Evolutionary conservation across 768 basidiomycete genomes (phyloP).

Genomic region (Lactarius psammicola): DNA sequence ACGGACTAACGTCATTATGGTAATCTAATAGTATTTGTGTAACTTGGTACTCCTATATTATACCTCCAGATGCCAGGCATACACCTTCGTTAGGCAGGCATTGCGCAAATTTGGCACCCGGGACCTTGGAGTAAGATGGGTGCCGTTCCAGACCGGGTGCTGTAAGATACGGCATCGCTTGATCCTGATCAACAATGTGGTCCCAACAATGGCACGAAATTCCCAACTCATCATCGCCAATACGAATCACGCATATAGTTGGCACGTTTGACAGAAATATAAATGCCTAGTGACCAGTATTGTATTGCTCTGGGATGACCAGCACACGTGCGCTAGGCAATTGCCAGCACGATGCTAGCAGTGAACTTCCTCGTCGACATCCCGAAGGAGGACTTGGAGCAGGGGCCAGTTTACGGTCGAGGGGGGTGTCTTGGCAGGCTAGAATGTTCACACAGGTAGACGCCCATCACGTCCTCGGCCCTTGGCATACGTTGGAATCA

Average conservation of each 20-base stretch:
- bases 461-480: not conserved
- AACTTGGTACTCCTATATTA: conserved; percentile 1
- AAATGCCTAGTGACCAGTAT: not conserved
- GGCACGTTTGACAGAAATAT: not conserved
- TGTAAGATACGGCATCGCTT: not conserved
- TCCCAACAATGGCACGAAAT: not conserved
- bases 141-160: not conserved
- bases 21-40: conserved; percentile 19
- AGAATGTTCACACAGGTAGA: not conserved
- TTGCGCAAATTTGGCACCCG: not conserved
- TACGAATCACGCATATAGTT: not conserved
- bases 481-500: not conserved
- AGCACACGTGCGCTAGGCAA: not conserved
- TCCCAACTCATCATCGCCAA: not conserved
- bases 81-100: not conserved
- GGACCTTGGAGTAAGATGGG: not conserved
- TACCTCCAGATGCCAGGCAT: not conserved
- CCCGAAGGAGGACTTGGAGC: not conserved
- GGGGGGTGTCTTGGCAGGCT: not conserved
- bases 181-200: not conserved
- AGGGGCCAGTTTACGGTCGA: not conserved
- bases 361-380: not conserved
- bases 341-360: not conserved
- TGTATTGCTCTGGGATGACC: not conserved
- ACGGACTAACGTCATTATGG: conserved; percentile 12